Evolutionary conservation across 108 stramenopile genomes (phyloP), one percentile per base, ranked within the genome.

Genomic region (Discostella pseudostelligera): DNA sequence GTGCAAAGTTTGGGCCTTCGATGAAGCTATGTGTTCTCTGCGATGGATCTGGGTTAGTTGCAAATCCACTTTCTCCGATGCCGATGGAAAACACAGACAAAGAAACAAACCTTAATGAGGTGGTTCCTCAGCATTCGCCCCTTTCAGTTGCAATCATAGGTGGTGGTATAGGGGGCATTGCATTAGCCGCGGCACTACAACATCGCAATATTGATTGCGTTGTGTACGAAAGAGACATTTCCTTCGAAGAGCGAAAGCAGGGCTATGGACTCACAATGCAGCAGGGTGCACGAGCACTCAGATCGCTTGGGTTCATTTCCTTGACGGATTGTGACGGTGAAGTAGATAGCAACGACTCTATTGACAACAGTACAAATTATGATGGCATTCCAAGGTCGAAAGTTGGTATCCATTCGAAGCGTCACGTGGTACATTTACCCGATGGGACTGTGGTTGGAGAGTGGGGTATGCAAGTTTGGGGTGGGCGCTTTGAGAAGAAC

Each of bases 231-330:
- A 75, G 84, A n/a, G 95, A 96, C 66, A 45, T 56, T 22, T 69
- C 77, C 22, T 90, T 88, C 54, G 67, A 65, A 37, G 81, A 88
- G 50, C 82, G 94, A 45, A 58, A 53, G 5, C 90, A 92, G 64
- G 91, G 89, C 19, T 96, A 96, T 61, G 95, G 92, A 9, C 68
- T 96, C 16, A 96, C 95, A 2, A 79, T 96, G 76, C 95, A 96
- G 67, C 95, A 96, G 71, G 95, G 88, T 19, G 69, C 77, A 19
- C 72, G 83, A 35, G 91, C 92, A 16, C 59, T 96, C 45, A 63
- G 67, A 44, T 63, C 73, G 13, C 73, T 96, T 20, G 90, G 91
- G n/a, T 71, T 77, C 43, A 57, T 66, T 35, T 39, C 56, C 37
- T 43, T 65, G n/a, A 26, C 61, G 16, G 47, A 45, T 25, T 56